Percentiles rank a stretch among this genome's conserved stretches.
phyloP scores from a whole-genome alignment of 2,329 filamentous ascomycete species.

The Calonectria honghensis region DNA sequence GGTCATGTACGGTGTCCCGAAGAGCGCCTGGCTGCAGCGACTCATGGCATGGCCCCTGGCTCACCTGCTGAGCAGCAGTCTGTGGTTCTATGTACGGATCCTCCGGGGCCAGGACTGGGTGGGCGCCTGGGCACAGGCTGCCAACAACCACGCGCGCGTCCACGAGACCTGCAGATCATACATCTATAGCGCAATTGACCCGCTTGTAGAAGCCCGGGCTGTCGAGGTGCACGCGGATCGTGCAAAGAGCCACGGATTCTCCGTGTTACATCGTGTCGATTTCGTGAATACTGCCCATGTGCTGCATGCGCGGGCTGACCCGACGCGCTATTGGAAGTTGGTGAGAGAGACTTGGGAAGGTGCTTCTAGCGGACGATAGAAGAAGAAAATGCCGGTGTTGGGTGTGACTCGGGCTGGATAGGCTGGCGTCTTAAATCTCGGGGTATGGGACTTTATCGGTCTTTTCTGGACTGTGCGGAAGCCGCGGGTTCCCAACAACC shows the following conservation, averaged over 20 bases:
- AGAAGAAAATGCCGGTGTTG: background rate
- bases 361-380: background rate
- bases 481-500: background rate
- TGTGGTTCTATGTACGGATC: slow-evolving; percentile 23
- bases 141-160: background rate
- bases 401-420: too few species aligned
- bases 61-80: slow-evolving; percentile 5
- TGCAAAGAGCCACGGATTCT: background rate
- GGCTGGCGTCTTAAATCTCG: background rate
- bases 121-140: background rate
- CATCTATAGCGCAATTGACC: slow-evolving; percentile 19
- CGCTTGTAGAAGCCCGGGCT: background rate
- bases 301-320: slow-evolving; percentile 17
- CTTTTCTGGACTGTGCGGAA: background rate
- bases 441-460: background rate
- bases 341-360: slow-evolving; percentile 27
- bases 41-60: slow-evolving; percentile 6
- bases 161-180: slow-evolving; percentile 24
- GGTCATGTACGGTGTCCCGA: slow-evolving; percentile 23
- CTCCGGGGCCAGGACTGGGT: slow-evolving; percentile 25
- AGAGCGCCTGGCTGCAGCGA: slow-evolving; percentile 5
- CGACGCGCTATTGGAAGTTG: slow-evolving; percentile 18
- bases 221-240: slow-evolving; percentile 7
- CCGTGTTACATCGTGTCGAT: slow-evolving; percentile 12
- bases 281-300: slow-evolving; percentile 20